Percentiles rank a stretch among this genome's conserved stretches.
phyloP scores from a whole-genome alignment of 164 flowering plant genomes.

The Sedum album region DNA sequence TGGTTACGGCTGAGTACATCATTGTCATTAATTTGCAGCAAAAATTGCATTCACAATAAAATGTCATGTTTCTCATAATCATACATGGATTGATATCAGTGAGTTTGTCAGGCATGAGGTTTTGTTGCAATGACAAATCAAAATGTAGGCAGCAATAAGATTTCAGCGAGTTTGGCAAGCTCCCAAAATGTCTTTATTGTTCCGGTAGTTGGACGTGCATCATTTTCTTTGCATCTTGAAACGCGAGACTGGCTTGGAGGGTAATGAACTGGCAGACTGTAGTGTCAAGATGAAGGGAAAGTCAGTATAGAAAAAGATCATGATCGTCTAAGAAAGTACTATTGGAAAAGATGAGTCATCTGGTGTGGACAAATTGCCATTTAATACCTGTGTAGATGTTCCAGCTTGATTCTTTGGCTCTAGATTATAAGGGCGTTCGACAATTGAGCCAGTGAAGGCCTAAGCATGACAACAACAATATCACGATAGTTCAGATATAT shows the following conservation, averaged over 20 bases:
- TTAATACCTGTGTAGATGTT: constrained; percentile 37
- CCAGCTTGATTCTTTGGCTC: constrained; percentile 15
- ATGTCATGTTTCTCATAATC: too few species aligned
- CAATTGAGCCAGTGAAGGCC: constrained; percentile 71
- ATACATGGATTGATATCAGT: too few species aligned
- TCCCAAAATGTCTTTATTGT: too few species aligned
- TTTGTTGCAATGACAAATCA: too few species aligned
- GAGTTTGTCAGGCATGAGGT: too few species aligned
- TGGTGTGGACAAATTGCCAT: background rate
- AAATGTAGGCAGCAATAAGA: too few species aligned
- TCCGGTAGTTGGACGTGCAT: background rate
- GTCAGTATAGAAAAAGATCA: constrained; percentile 5
- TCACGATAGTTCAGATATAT: background rate
- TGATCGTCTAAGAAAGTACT: background rate
- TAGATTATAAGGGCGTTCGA: constrained; percentile 47
- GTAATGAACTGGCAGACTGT: constrained; percentile 30
- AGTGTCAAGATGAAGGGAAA: background rate
- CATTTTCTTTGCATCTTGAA: constrained; percentile 78
- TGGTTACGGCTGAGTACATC: too few species aligned
- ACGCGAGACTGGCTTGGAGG: constrained; percentile 81
- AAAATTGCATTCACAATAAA: too few species aligned
- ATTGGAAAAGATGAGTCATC: background rate
- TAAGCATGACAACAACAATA: constrained; percentile 26
- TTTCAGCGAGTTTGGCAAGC: too few species aligned
- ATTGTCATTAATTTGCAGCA: too few species aligned